Percentiles rank a stretch among this genome's conserved stretches.
phyloP scores from a whole-genome alignment of 257 asterid species.

The Oldenlandia corymbosa region DNA sequence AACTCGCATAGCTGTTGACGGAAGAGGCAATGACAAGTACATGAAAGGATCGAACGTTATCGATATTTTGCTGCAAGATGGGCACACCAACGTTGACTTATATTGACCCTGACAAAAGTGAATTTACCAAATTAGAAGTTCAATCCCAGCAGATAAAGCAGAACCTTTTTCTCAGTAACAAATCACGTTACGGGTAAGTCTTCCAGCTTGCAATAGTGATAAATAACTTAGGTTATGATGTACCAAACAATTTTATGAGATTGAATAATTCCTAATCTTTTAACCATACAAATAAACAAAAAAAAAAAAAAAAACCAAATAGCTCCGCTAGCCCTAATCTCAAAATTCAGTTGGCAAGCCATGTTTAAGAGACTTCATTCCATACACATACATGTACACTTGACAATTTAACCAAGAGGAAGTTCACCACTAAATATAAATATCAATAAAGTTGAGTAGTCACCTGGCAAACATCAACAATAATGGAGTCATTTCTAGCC shows the following conservation, averaged over 20 bases:
- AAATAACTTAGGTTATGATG: too few relatives aligned
- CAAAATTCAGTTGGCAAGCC: too few relatives aligned
- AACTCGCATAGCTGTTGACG: conserved; percentile 76
- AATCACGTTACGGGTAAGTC: too few relatives aligned
- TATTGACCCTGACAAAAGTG: conserved; percentile 80
- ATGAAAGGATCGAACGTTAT: conserved; percentile 96
- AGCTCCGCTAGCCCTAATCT: too few relatives aligned
- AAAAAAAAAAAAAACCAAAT: too few relatives aligned
- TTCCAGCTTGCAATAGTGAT: background rate
- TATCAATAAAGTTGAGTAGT: conserved; percentile 8
- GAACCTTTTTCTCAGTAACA: background rate
- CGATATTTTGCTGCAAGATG: conserved; percentile 74
- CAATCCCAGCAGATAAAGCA: background rate
- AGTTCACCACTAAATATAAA: too few relatives aligned
- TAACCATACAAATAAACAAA: background rate
- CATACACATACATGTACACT: too few relatives aligned
- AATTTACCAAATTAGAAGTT: conserved; percentile 3
- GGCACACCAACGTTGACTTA: conserved; percentile 93
- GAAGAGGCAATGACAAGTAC: conserved; percentile 94
- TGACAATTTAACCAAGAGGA: too few relatives aligned
- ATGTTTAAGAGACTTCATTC: too few relatives aligned
- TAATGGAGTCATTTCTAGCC: conserved; percentile 87
- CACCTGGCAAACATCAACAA: conserved; percentile 95
- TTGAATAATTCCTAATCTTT: too few relatives aligned
- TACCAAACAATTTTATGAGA: too few relatives aligned